Evolutionary conservation across 1,284 basidiomycete genomes (phyloP).

Genomic region (Sanghuangporus weigelae): DNA sequence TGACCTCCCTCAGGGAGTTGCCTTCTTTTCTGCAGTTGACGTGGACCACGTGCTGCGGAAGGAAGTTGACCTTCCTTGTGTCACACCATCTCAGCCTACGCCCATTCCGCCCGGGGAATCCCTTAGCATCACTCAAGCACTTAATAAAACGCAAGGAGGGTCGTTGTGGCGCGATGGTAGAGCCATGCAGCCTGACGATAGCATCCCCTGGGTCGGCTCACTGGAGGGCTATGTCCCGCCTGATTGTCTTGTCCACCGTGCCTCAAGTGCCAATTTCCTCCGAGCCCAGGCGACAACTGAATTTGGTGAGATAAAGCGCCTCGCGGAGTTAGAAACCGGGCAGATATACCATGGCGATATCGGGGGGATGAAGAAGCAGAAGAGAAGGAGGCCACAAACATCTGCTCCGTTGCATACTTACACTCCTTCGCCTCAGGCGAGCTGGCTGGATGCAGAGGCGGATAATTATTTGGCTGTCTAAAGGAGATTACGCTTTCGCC

Average conservation of each 20-base stretch:
- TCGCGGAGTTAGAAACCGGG: slow-evolving; percentile 49
- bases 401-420: neutral
- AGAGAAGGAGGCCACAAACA: neutral
- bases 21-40: slow-evolving; percentile 97
- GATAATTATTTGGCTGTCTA: neutral
- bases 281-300: slow-evolving; percentile 69
- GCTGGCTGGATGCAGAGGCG: slow-evolving; percentile 1
- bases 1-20: slow-evolving; percentile 89
- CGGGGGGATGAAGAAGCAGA: neutral
- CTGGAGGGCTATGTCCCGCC: slow-evolving; percentile 47
- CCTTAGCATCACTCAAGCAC: slow-evolving; percentile 65
- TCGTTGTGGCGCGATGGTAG: slow-evolving; percentile 54
- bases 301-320: slow-evolving; percentile 59
- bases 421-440: neutral
- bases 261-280: slow-evolving; percentile 56
- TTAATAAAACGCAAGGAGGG: slow-evolving; percentile 64
- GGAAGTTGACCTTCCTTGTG: slow-evolving; percentile 94
- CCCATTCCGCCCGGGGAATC: slow-evolving; percentile 85
- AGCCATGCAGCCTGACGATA: slow-evolving; percentile 39
- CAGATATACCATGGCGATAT: slow-evolving; percentile 10
- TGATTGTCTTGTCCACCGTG: slow-evolving; percentile 59
- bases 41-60: slow-evolving; percentile 90
- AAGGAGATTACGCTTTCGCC: neutral
- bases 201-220: slow-evolving; percentile 15
- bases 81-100: slow-evolving; percentile 87